phyloP scores from a whole-genome alignment of 1,284 basidiomycete species.

The Sporisorium sorghi region DNA sequence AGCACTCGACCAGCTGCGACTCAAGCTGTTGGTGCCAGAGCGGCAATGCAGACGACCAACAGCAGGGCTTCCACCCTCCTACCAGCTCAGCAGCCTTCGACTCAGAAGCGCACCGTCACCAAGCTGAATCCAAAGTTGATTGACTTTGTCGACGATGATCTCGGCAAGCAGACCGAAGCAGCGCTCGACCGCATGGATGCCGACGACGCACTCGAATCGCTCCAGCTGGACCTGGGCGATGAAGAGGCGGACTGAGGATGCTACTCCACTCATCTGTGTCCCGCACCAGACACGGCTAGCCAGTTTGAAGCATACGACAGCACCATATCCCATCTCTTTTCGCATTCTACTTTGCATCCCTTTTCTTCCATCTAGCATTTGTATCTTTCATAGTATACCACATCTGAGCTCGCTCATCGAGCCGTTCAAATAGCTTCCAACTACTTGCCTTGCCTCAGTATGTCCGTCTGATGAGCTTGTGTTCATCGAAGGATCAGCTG shows the following conservation, averaged over 20 bases:
- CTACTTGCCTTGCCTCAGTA: not conserved
- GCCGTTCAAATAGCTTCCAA: not conserved
- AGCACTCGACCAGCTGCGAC: not conserved
- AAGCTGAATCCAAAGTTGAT: slow-evolving; percentile 37
- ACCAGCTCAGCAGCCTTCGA: not conserved
- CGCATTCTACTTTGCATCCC: not conserved
- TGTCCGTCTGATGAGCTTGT: not conserved
- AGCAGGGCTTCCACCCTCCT: not conserved
- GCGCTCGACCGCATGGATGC: slow-evolving; percentile 19
- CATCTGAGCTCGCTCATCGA: not conserved
- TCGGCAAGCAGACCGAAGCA: slow-evolving; percentile 38
- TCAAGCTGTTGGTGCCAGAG: not conserved
- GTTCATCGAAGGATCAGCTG: not conserved
- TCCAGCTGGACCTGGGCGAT: slow-evolving; percentile 33
- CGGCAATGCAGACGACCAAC: not conserved
- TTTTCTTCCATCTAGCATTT: not conserved
- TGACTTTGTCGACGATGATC: slow-evolving; percentile 45
- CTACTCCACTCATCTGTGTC: not conserved
- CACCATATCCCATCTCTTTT: not conserved
- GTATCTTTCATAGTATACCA: not conserved
- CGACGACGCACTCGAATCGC: slow-evolving; percentile 25
- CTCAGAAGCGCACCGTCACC: slow-evolving; percentile 10
- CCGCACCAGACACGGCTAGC: not conserved
- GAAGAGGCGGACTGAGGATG: slow-evolving; percentile 5
- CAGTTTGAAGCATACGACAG: not conserved